Evolutionary conservation across 2,329 filamentous ascomycete species (phyloP), one percentile per base, ranked within the genome.

Genomic region (Sclerotinia borealis): DNA sequence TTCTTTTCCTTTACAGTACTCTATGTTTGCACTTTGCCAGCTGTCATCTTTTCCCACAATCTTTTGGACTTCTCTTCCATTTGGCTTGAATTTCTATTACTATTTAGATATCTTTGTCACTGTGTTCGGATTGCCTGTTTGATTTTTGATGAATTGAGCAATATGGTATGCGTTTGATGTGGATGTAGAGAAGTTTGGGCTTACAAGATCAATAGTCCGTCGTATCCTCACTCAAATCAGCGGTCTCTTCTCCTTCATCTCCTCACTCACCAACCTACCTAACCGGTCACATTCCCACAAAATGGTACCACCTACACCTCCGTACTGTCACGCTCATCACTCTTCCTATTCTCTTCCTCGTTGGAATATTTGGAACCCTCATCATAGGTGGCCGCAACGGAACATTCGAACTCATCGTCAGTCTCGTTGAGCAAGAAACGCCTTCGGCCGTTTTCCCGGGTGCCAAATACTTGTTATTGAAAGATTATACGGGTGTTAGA

Each of bases 271-370:
- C 45, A 45, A 34, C 50, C 41, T 55, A 65, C 47, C 50, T 60
- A 11, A 39, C 45, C n/a, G 56, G 58, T 17, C 31, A 48, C 56
- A 59, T 15, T 22, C 25, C 64, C 15, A n/a, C 43, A 17, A 36
- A 59, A 54, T 66, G 64, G 65, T 66, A 64, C 52, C 60, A 56
- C 19, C 34, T 62, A 22, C 67, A 63, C 1, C 49, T 66, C 13
- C 67, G 69, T 17, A 67, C 56, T 15, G 58, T 64, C 34, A 58
- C 67, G 13, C 59, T 71, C 11, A 41, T 68, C 13, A 5, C 60
- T 27, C 66, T 72, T 1, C 71, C 70, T 10, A 7, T 70, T 8
- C 59, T 72, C 19, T 69, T 67, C 2, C 31, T 70, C 2, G 7
- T 63, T 2, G 71, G 68, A 1, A 34, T 47, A 3, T 68, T 62